phyloP scores from a whole-genome alignment of 306 rosid species.

The Hippophae gyantsensis region DNA sequence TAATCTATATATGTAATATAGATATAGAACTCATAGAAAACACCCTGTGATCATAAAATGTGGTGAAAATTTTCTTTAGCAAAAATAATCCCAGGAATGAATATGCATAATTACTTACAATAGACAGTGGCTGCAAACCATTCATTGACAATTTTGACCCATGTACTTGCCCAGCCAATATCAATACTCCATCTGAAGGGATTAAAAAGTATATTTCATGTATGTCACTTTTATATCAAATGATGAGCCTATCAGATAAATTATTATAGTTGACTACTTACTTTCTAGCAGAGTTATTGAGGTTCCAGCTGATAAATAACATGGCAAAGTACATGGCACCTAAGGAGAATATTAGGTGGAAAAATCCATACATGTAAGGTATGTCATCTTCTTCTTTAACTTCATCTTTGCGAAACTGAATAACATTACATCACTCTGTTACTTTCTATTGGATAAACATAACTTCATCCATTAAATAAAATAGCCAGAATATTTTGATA shows the following conservation, averaged over 20 bases:
- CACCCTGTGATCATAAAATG: neutral
- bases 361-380: slow-evolving; percentile 70
- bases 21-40: neutral
- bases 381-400: slow-evolving; percentile 48
- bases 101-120: slow-evolving; percentile 35
- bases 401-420: slow-evolving; percentile 49
- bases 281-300: slow-evolving; percentile 61
- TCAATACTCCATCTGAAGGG: slow-evolving; percentile 81
- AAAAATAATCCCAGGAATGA: neutral
- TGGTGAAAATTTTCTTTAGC: neutral
- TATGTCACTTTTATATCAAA: neutral
- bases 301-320: slow-evolving; percentile 92
- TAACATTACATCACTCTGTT: neutral
- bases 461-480: neutral
- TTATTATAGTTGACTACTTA: slow-evolving; percentile 20
- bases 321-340: slow-evolving; percentile 90
- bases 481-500: too few relatives aligned
- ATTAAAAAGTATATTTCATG: too few relatives aligned
- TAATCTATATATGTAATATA: neutral
- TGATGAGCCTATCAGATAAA: too few relatives aligned
- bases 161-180: slow-evolving; percentile 83
- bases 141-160: slow-evolving; percentile 72
- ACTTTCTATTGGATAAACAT: neutral
- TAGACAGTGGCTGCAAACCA: slow-evolving; percentile 86
- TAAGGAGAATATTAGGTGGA: slow-evolving; percentile 72